Evolutionary conservation across 441 rosid genomes (phyloP).

Genomic region (Sinapis alba): DNA sequence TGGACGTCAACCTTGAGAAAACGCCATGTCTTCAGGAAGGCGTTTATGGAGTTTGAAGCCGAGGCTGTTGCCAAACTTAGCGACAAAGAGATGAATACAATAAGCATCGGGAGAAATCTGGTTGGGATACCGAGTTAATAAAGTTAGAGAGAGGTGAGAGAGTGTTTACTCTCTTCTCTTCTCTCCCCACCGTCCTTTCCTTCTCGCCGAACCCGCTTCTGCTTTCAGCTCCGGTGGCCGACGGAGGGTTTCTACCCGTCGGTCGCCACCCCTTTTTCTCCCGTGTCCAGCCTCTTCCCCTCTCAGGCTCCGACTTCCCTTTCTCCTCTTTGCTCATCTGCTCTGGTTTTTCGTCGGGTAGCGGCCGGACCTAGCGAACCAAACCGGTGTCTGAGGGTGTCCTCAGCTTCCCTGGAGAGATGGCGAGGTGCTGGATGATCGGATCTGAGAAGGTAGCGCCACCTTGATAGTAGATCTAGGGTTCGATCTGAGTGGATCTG

Average conservation of each 20-base stretch:
- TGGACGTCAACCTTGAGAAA: conserved; percentile 83
- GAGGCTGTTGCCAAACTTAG: conserved; percentile 51
- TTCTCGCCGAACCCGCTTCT: too few relatives aligned
- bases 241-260: not conserved
- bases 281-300: too few relatives aligned
- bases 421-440: not conserved
- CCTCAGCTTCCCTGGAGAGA: not conserved
- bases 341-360: not conserved
- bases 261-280: not conserved
- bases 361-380: not conserved
- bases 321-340: not conserved
- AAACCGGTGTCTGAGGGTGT: not conserved
- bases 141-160: too few relatives aligned
- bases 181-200: too few relatives aligned
- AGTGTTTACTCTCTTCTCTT: too few relatives aligned
- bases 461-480: not conserved
- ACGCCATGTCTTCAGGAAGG: conserved; percentile 70
- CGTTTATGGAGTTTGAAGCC: conserved; percentile 68
- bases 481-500: not conserved
- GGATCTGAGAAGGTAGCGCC: not conserved
- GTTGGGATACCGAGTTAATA: too few relatives aligned
- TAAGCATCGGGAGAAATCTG: too few relatives aligned
- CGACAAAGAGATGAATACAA: conserved; percentile 65
- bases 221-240: too few relatives aligned
- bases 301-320: too few relatives aligned